A percentile compares a stretch with the other conserved stretches of the same genome.
These are phyloP conservation scores for Dryas octopetala DNA, from an alignment of 306 rosid genomes.

Conservation along the genomic window DNA sequence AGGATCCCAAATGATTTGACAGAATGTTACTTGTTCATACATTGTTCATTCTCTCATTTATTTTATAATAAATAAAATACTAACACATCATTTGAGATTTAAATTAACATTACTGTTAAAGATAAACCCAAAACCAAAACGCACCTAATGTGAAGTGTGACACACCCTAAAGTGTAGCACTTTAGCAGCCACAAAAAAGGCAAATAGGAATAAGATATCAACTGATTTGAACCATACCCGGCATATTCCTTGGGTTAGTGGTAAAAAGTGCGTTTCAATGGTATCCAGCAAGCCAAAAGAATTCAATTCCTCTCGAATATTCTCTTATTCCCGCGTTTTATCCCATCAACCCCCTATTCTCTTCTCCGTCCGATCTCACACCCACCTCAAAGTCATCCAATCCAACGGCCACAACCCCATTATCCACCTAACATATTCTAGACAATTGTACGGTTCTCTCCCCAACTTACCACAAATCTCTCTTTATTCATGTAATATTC, in stretches of 20 bases:
- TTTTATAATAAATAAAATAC: no score
- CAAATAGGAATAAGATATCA: background rate
- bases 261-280: conserved; percentile 20
- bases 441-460: no score
- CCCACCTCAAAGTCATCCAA: conserved; percentile 6
- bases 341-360: background rate
- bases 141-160: background rate
- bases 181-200: conserved; percentile 13
- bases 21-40: no score
- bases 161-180: background rate
- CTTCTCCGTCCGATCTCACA: conserved; percentile 17
- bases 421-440: background rate
- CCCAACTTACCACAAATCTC: background rate
- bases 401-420: conserved; percentile 17
- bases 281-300: background rate
- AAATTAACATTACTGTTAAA: background rate
- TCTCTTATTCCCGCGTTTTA: conserved; percentile 47
- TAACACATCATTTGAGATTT: no score
- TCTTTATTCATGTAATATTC: conserved; percentile 45
- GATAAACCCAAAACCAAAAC: background rate
- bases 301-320: conserved; percentile 45
- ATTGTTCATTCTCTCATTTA: no score
- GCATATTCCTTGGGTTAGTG: conserved; percentile 28
- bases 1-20: no score
- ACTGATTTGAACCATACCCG: conserved; percentile 22